A percentile compares a stretch with the other conserved stretches of the same genome.
Evolutionary conservation across 441 rosid genomes (phyloP).

Genomic region (Adansonia rubrostipa): DNA sequence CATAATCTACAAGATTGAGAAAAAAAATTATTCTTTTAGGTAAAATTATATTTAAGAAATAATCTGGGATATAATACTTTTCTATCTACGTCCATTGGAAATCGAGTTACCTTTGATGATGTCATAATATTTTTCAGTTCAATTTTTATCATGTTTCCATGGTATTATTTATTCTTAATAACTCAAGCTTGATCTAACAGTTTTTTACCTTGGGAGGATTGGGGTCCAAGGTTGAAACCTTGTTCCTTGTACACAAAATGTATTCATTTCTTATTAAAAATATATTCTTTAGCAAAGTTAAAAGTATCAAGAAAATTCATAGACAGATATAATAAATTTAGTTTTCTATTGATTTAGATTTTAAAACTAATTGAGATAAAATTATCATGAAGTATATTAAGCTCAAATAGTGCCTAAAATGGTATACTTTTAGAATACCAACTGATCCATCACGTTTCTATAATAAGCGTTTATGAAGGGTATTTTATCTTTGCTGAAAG

Average conservation of each 20-base stretch:
- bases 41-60: not conserved
- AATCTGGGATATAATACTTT: not conserved
- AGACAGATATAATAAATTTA: not conserved
- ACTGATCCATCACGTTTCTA: not conserved
- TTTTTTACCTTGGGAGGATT: constrained; percentile 5
- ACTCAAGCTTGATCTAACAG: constrained; percentile 8
- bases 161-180: not conserved
- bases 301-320: not conserved
- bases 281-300: not conserved
- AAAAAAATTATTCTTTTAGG: no score
- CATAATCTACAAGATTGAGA: not conserved
- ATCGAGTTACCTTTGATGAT: not conserved
- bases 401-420: not conserved
- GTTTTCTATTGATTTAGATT: not conserved
- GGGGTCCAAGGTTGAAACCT: not conserved
- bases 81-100: not conserved
- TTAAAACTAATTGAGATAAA: constrained; percentile 13
- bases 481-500: not conserved
- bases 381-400: constrained; percentile 11
- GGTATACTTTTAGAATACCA: constrained; percentile 3
- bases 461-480: not conserved
- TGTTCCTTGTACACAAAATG: not conserved
- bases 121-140: not conserved
- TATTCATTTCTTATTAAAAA: not conserved
- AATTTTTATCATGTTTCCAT: not conserved